Evolutionary conservation across 805 yeast genomes (phyloP).

Genomic region (Suhomyces sp.): DNA sequence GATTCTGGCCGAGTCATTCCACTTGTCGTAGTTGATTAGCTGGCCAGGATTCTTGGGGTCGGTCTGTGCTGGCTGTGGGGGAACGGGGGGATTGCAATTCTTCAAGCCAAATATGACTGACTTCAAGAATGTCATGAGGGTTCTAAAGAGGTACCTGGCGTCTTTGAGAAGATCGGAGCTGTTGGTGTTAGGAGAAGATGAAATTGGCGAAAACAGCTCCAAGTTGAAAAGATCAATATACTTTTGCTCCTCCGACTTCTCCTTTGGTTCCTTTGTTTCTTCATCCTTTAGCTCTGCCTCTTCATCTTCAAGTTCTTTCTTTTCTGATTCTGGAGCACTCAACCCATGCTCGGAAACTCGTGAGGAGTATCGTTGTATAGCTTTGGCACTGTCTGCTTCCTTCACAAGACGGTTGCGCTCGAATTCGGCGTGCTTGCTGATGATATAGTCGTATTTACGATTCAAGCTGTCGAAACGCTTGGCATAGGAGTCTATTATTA

Average conservation of each 20-base stretch:
- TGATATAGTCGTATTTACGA: constrained; percentile 63
- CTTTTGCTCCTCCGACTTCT: constrained; percentile 17
- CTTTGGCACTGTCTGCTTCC: constrained; percentile 42
- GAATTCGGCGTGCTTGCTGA: constrained; percentile 56
- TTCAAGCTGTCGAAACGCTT: constrained; percentile 76
- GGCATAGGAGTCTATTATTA: constrained; percentile 84
- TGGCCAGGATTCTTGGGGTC: constrained; percentile 47
- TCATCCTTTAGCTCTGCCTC: constrained; percentile 4
- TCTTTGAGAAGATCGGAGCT: constrained; percentile 75
- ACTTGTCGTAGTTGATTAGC: constrained; percentile 45
- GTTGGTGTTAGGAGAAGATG: constrained; percentile 47
- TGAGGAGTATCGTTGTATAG: constrained; percentile 37
- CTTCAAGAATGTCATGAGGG: constrained; percentile 84
- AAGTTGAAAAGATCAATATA: constrained; percentile 32
- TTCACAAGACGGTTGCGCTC: constrained; percentile 40
- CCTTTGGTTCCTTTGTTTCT: background rate
- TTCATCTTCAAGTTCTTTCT: constrained; percentile 8
- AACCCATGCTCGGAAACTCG: constrained; percentile 24
- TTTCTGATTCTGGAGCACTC: constrained; percentile 5
- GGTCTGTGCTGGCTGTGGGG: constrained; percentile 40
- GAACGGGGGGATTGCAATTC: constrained; percentile 77
- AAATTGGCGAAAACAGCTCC: constrained; percentile 53
- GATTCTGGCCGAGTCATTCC: constrained; percentile 88
- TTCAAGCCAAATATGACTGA: constrained; percentile 87
- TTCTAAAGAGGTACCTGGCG: constrained; percentile 82